phyloP scores from a whole-genome alignment of 768 basidiomycete species.

The Lentinula detonsa region DNA sequence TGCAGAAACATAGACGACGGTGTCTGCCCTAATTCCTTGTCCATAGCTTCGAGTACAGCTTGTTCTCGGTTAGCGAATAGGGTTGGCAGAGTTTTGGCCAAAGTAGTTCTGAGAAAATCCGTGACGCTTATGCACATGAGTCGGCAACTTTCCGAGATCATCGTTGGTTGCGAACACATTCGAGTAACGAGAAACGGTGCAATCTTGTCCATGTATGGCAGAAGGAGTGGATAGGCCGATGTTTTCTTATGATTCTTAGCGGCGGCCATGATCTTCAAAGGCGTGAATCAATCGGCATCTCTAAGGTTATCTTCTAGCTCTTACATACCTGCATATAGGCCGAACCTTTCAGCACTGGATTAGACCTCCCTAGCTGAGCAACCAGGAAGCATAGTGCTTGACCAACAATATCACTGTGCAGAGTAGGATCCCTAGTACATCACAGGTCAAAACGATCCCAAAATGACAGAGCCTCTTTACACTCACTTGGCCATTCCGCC shows the following conservation, averaged over 20 bases:
- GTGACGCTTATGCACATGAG: constrained; percentile 51
- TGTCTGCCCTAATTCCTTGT: constrained; percentile 39
- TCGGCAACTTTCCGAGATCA: constrained; percentile 62
- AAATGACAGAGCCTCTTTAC: background rate
- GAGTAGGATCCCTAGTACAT: constrained; percentile 26
- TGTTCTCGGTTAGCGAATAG: constrained; percentile 59
- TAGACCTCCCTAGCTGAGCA: constrained; percentile 59
- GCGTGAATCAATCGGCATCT: constrained; percentile 9
- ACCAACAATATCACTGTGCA: constrained; percentile 47
- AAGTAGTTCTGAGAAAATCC: constrained; percentile 61
- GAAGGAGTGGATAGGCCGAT: constrained; percentile 56
- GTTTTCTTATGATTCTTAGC: constrained; percentile 54
- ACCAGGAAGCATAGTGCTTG: constrained; percentile 58
- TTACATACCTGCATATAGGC: constrained; percentile 60
- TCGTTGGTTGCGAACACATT: constrained; percentile 49
- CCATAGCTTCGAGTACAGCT: constrained; percentile 56
- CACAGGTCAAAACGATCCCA: background rate
- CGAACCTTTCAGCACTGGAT: constrained; percentile 62
- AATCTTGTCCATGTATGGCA: constrained; percentile 64
- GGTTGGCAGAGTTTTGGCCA: constrained; percentile 59
- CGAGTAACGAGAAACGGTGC: constrained; percentile 59
- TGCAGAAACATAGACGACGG: constrained; percentile 47
- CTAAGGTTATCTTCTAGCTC: background rate
- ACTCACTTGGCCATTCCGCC: constrained; percentile 50
- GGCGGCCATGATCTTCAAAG: constrained; percentile 48